Conservation (phyloP, 768 basidiomycete genomes). For the Dentipellis fragilis region DNA sequence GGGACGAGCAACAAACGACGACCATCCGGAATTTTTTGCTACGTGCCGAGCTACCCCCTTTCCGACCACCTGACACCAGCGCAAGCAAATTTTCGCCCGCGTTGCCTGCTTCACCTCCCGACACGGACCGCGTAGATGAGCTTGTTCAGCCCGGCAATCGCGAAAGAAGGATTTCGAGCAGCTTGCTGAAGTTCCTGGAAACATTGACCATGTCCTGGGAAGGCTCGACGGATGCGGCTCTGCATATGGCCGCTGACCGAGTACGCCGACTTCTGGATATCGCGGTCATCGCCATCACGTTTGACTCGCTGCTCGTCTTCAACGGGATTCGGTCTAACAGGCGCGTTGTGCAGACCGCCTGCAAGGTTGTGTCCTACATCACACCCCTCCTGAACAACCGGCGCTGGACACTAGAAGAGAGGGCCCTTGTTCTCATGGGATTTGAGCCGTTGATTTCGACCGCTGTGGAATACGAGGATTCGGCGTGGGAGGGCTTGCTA, state of each 20-base stretch:
- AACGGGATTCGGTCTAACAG: slow-evolving; percentile 57
- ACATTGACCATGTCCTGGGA: slow-evolving; percentile 35
- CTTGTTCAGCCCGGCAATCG: slow-evolving; percentile 40
- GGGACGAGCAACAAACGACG: slow-evolving; percentile 45
- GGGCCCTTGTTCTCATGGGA: slow-evolving; percentile 51
- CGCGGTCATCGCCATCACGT: slow-evolving; percentile 53
- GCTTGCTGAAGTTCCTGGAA: slow-evolving; percentile 56
- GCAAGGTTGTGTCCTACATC: slow-evolving; percentile 35
- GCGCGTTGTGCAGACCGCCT: slow-evolving; percentile 53
- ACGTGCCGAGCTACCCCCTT: slow-evolving; percentile 46
- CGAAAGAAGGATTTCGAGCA: slow-evolving; percentile 52
- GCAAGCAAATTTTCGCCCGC: not conserved
- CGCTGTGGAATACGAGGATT: slow-evolving; percentile 18
- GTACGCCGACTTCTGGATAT: slow-evolving; percentile 63
- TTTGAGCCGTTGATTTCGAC: slow-evolving; percentile 55
- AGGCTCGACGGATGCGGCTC: slow-evolving; percentile 18
- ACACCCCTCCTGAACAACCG: slow-evolving; percentile 28
- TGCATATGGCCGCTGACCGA: slow-evolving; percentile 46
- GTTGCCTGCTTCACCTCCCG: not conserved
- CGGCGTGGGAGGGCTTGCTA: slow-evolving; percentile 39
- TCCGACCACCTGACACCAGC: slow-evolving; percentile 14
- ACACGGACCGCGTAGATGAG: slow-evolving; percentile 16
- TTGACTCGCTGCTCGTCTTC: slow-evolving; percentile 53
- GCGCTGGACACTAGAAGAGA: slow-evolving; percentile 54
- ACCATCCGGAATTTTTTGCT: slow-evolving; percentile 67